Evolutionary conservation across 441 rosid genomes (phyloP), one percentile per base, ranked within the genome.

Genomic region (Eruca vesicaria): DNA sequence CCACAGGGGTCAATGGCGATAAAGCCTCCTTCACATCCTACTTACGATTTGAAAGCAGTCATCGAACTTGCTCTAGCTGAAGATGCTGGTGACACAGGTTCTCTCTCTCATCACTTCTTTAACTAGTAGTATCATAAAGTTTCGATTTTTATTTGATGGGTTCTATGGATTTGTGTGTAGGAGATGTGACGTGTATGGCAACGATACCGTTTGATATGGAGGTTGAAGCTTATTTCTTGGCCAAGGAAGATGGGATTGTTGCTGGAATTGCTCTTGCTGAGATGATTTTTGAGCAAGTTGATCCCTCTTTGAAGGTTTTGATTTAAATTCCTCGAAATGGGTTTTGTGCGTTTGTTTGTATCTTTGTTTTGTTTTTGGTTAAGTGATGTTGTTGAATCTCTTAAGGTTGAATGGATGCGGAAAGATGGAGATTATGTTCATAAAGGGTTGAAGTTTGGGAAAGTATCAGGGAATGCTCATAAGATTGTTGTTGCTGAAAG

Each of bases 1-100:
- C 79, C 88, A 4, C 72, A 72, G 14, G 78, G 74, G 21, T 79
- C 92, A 16, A 58, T 87, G 84, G 56, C 84, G 14, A 82, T 90
- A 69, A 88, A 90, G 77, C 96, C 97, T 69, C 99, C 99, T 71
- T 88, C 87, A n/a, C 98, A 90, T 69, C 97, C 99, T 43, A 89
- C 94, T 2, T 93, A 93, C 79, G 93, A 93, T 83, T 82, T 96
- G 77, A 85, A 84, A 79, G 91, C 87, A 9, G 74, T 84, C 28
- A 86, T 96, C 59, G 88, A 88, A 73, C 86, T 90, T n/a, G 90
- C 97, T 20, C 84, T 96, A 12, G 82, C 93, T 48, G 99, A 96
- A 81, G 99, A 96, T 87, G 90, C 97, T 52, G 97, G 98, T 43
- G 85, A 87, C 83, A 86, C 79, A 90, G 97, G 99, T 95, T 78